Evolutionary conservation across 1,139 yeast genomes (phyloP).

Genomic region (Groenewaldozyma sp.): DNA sequence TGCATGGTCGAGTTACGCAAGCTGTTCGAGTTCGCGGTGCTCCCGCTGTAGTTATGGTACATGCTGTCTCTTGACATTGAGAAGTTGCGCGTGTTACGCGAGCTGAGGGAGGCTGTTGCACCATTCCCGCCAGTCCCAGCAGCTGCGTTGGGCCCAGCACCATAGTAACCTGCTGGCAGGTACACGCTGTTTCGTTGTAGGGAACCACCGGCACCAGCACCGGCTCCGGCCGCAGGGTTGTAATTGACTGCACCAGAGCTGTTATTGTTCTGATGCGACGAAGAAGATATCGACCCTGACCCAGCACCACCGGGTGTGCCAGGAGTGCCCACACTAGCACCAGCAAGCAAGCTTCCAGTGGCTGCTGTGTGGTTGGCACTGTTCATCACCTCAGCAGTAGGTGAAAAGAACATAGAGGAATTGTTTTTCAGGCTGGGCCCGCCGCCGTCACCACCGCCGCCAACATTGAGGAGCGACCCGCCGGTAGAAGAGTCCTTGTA

Average conservation of each 20-base stretch:
- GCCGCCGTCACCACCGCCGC: constrained; percentile 6
- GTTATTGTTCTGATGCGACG: constrained; percentile 7
- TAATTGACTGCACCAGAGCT: constrained; percentile 7
- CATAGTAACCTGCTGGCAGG: constrained; percentile 32
- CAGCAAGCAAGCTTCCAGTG: constrained; percentile 14
- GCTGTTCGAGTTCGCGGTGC: neutral
- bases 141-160: no score
- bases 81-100: constrained; percentile 16
- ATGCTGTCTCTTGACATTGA: constrained; percentile 15
- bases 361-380: constrained; percentile 23
- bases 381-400: constrained; percentile 67
- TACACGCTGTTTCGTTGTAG: constrained; percentile 22
- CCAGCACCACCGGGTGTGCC: constrained; percentile 2
- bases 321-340: constrained; percentile 9
- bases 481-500: neutral
- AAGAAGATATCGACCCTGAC: constrained; percentile 6
- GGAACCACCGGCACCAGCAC: neutral
- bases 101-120: constrained; percentile 18
- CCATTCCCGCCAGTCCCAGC: constrained; percentile 9
- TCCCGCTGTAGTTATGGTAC: constrained; percentile 3
- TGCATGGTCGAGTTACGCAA: constrained; percentile 1
- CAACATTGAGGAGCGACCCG: neutral
- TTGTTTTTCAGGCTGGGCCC: constrained; percentile 3
- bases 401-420: constrained; percentile 51
- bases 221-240: neutral